Conservation (phyloP, 1,284 basidiomycete species). For the Meripilus lineatus region DNA sequence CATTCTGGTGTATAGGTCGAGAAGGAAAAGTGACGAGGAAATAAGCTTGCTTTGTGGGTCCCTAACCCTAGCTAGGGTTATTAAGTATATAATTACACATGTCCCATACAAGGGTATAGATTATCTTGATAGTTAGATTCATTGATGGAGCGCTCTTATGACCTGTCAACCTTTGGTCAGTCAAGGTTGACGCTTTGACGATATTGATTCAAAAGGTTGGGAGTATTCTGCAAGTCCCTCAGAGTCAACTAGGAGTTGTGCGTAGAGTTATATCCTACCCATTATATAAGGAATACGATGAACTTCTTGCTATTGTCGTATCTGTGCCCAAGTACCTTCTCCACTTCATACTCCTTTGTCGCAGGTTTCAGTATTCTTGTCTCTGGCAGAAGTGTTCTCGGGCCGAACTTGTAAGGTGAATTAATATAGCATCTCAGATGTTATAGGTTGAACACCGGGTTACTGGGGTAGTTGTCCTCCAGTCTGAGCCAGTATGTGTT, state of each 20-base stretch:
- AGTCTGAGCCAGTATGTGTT: conserved; percentile 24
- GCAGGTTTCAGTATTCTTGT: conserved; percentile 2
- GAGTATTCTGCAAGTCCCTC: background rate
- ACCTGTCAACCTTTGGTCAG: too few relatives aligned
- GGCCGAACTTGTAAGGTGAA: conserved; percentile 15
- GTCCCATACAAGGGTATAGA: too few relatives aligned
- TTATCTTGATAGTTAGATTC: too few relatives aligned
- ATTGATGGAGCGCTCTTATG: too few relatives aligned
- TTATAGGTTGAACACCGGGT: conserved; percentile 26
- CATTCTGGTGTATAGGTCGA: too few relatives aligned
- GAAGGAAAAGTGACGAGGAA: too few relatives aligned
- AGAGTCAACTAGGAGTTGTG: background rate
- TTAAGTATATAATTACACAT: too few relatives aligned
- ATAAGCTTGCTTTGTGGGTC: too few relatives aligned
- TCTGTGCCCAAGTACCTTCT: conserved; percentile 15
- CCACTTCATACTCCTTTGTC: conserved; percentile 18
- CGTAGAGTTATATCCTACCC: conserved; percentile 19
- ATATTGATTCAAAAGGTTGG: too few relatives aligned
- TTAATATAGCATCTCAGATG: conserved; percentile 21
- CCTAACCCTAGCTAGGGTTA: too few relatives aligned
- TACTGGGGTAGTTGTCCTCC: conserved; percentile 22
- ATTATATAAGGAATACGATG: conserved; percentile 15
- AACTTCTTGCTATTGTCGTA: conserved; percentile 8
- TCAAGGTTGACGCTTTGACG: too few relatives aligned
- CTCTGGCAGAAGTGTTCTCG: conserved; percentile 8